These are phyloP conservation scores for Candida khao-thaluensis DNA, from an alignment of 805 yeast genomes.

Conservation along the genomic window DNA sequence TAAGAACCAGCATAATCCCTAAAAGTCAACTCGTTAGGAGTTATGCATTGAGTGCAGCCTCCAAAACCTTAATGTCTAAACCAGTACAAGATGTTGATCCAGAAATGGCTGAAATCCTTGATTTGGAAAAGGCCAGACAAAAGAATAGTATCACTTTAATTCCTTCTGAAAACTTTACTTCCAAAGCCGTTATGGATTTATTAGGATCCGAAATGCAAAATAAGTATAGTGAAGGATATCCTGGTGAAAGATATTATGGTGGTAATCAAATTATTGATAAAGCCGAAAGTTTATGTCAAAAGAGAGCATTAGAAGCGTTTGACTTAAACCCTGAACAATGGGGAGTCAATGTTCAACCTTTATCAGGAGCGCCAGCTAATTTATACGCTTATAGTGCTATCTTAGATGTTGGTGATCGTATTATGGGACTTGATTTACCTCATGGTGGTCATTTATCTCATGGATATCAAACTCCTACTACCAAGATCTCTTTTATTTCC, in stretches of 20 bases:
- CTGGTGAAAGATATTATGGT: conserved; percentile 98
- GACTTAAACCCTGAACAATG: conserved; percentile 74
- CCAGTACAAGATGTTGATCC: conserved; percentile 69
- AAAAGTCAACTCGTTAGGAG: conserved; percentile 16
- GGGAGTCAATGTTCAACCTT: conserved; percentile 98
- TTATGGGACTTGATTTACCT: conserved; percentile 97
- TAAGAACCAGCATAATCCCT: background rate
- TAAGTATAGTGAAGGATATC: conserved; percentile 98
- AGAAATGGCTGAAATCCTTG: conserved; percentile 68
- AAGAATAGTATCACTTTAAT: conserved; percentile 89
- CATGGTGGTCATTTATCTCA: conserved; percentile 99
- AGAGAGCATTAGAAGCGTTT: conserved; percentile 92
- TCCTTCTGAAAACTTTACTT: conserved; percentile 96
- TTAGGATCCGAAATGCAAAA: conserved; percentile 97
- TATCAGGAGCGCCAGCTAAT: conserved; percentile 98
- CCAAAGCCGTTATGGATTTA: conserved; percentile 93
- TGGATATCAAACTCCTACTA: conserved; percentile 93
- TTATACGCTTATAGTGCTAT: conserved; percentile 94
- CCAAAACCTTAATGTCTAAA: conserved; percentile 64
- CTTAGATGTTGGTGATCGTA: conserved; percentile 91
- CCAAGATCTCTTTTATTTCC: conserved; percentile 93
- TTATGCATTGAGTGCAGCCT: conserved; percentile 68
- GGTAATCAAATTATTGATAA: conserved; percentile 97
- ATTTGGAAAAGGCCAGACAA: conserved; percentile 87
- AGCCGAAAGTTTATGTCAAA: conserved; percentile 88